A percentile compares a stretch with the other conserved stretches of the same genome.
phyloP scores from a whole-genome alignment of 768 basidiomycete genomes.

The Rhodotorula toruloides region DNA sequence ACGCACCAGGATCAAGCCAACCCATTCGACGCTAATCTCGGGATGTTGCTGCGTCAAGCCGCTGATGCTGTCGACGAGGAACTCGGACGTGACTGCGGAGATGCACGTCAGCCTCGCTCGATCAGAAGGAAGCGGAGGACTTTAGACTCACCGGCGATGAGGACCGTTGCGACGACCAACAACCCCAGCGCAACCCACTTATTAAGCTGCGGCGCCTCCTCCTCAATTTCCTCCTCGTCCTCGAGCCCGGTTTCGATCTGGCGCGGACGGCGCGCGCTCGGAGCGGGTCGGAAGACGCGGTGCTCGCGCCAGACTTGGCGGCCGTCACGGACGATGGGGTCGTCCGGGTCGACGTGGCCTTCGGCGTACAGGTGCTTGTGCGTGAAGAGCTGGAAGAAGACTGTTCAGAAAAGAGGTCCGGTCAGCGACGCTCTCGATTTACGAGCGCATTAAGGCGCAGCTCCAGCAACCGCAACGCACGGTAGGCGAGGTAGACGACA shows the following conservation, averaged over 20 bases:
- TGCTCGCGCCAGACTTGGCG: slow-evolving; percentile 17
- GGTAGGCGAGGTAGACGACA: slow-evolving; percentile 64
- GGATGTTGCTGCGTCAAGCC: slow-evolving; percentile 59
- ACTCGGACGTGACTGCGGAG: slow-evolving; percentile 58
- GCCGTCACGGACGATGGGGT: slow-evolving; percentile 6
- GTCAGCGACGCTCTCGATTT: too few relatives aligned
- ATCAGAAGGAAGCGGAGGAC: neutral
- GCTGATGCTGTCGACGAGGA: slow-evolving; percentile 68
- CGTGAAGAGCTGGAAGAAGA: slow-evolving; percentile 49
- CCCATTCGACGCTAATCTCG: slow-evolving; percentile 67
- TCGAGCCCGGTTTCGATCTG: slow-evolving; percentile 15
- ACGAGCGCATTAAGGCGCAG: too few relatives aligned
- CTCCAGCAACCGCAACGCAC: neutral
- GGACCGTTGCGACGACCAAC: slow-evolving; percentile 35
- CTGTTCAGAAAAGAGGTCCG: too few relatives aligned
- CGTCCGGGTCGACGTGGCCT: neutral
- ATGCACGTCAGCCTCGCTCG: neutral
- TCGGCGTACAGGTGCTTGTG: slow-evolving; percentile 33
- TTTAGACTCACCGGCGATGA: neutral
- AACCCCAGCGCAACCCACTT: slow-evolving; percentile 27
- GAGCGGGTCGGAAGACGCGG: slow-evolving; percentile 21
- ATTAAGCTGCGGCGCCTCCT: slow-evolving; percentile 33
- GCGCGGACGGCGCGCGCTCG: neutral
- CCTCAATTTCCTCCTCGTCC: slow-evolving; percentile 39
- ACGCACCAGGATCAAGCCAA: slow-evolving; percentile 67